These are phyloP conservation scores for Diatrype stigma DNA, from an alignment of 2,329 filamentous ascomycete species.

Conservation along the genomic window DNA sequence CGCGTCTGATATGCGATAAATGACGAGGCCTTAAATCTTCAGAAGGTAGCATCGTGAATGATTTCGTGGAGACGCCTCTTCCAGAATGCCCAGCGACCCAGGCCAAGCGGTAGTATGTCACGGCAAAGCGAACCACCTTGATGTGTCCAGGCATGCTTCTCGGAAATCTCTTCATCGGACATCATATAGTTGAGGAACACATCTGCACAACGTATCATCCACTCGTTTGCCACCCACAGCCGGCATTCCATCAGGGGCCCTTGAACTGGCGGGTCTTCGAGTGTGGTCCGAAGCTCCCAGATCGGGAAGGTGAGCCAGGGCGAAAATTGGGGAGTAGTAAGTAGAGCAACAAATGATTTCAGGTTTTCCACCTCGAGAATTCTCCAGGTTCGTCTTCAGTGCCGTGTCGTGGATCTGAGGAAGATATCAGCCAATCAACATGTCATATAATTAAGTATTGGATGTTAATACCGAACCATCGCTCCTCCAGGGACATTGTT, in stretches of 20 bases:
- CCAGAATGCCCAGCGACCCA: slow-evolving; percentile 5
- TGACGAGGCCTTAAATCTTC: neutral
- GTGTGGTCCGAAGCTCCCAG: neutral
- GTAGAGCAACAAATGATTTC: slow-evolving; percentile 3
- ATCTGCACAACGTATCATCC: slow-evolving; percentile 3
- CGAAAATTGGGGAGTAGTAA: neutral
- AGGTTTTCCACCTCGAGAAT: slow-evolving; percentile 1
- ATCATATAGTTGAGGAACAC: neutral
- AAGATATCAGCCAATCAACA: too few relatives aligned
- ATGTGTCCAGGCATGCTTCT: neutral
- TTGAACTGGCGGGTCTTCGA: neutral
- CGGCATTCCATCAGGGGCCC: slow-evolving; percentile 2
- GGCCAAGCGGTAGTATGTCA: neutral
- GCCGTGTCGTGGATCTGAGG: too few relatives aligned
- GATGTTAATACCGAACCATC: too few relatives aligned
- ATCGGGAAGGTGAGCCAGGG: neutral
- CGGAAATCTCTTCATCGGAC: neutral
- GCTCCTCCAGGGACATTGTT: too few relatives aligned
- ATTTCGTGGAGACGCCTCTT: slow-evolving; percentile 4
- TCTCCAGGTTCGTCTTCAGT: neutral
- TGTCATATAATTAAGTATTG: too few relatives aligned
- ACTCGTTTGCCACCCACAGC: slow-evolving; percentile 5
- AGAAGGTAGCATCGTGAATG: neutral
- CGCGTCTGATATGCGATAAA: slow-evolving; percentile 2
- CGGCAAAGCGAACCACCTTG: slow-evolving; percentile 1